Evolutionary conservation across 768 basidiomycete species (phyloP), one percentile per base, ranked within the genome.

Genomic region (Amanita subjunquillea): DNA sequence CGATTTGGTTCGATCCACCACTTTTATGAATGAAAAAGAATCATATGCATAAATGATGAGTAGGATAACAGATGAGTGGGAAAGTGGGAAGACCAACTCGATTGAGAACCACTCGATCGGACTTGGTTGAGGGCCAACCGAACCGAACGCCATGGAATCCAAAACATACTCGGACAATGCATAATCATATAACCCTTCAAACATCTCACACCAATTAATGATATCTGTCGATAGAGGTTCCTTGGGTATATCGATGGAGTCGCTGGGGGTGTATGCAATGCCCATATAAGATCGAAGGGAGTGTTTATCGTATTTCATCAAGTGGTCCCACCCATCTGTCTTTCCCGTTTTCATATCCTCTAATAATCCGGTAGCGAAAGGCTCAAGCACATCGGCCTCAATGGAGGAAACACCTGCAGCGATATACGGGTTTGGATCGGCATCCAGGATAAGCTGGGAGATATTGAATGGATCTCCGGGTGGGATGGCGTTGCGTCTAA

Each of bases 141-240:
- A 49, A 23, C 36, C 23, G 20, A 67, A 68, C 3, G 58, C 58
- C 22, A 71, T 39, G 4, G 54, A 44, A 3, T 53, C 59, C 27
- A 71, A 54, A 29, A 72, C 60, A 0, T 55, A 39, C 54, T 73
- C 71, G 0, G 67, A 55, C 38, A 72, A 59, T 12, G 66, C 62
- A 6, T 59, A 59, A 51, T 73, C 66, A 51, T 66, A 73, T 38
- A 56, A 60, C 6, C 62, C 63, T 25, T 59, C 62, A 13, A 71
- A 64, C 12, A 64, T 69, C 39, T 67, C 66, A 50, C 60, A 57
- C 61, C 65, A 72, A 40, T 70, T 65, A 13, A 71, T 56, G 5
- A 66, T 56, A 8, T 56, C 29, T 10, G 56, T 48, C 1, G 60
- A 53, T 42, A 56, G 56, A 12, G 56, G 37, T n/a, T n/a, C 29